These are phyloP conservation scores for Xylaria venustula DNA, from an alignment of 495 filamentous ascomycete genomes.

Conservation along the genomic window DNA sequence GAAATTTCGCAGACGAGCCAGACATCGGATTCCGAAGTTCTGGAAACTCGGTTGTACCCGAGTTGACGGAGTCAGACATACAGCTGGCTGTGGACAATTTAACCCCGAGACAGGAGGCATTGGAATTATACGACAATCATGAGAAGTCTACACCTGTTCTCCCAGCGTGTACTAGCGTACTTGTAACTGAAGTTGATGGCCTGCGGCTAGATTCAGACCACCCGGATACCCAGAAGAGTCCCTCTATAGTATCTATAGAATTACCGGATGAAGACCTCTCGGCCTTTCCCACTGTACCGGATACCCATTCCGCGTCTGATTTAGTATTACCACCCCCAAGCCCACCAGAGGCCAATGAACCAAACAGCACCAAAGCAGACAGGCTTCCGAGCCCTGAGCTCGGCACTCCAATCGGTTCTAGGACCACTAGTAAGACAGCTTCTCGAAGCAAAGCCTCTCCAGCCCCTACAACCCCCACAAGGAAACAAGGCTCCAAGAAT, in stretches of 20 bases:
- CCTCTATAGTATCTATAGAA: neutral
- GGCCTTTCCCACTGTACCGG: neutral
- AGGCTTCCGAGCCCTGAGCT: constrained; percentile 12
- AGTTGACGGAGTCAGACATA: neutral
- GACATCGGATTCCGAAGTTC: neutral
- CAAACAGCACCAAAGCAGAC: neutral
- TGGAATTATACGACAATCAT: neutral
- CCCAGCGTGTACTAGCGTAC: neutral
- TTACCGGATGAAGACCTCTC: neutral
- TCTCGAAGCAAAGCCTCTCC: neutral
- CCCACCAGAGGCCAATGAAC: neutral
- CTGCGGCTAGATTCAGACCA: neutral
- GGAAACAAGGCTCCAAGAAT: constrained; percentile 1
- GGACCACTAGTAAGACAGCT: neutral
- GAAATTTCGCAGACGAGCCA: neutral
- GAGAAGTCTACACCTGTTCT: neutral
- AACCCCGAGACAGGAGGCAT: neutral
- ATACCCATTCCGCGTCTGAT: neutral
- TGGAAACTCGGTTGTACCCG: neutral
- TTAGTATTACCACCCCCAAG: neutral
- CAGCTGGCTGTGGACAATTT: neutral
- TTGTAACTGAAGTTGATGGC: neutral
- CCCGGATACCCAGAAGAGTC: neutral
- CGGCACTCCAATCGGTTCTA: neutral
- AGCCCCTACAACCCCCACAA: constrained; percentile 25